Conservation (phyloP, 169 alveolate species). For the Eimeria sp. region DNA sequence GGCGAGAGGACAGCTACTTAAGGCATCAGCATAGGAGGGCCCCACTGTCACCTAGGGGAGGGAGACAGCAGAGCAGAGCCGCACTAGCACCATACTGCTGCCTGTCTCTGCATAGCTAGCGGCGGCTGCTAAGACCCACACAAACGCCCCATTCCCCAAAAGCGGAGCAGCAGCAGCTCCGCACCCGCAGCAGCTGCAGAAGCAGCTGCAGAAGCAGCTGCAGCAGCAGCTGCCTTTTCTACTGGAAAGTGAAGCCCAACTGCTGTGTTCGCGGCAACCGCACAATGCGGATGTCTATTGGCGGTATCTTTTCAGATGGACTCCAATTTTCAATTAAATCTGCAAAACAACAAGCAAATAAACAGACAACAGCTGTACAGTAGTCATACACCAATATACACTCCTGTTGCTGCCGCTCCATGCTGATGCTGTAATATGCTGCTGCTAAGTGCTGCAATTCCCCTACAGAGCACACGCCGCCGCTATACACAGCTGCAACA, state of each 20-base stretch:
- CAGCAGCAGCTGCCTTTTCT: background rate
- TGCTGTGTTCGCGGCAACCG: slow-evolving; percentile 1
- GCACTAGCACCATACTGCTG: background rate
- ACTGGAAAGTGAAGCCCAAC: background rate
- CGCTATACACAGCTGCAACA: too few species aligned
- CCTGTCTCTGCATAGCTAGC: background rate
- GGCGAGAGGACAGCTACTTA: background rate
- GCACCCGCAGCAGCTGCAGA: background rate
- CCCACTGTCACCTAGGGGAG: background rate
- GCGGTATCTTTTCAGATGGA: slow-evolving; percentile 32
- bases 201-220: background rate
- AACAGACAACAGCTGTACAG: background rate
- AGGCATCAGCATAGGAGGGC: too few species aligned
- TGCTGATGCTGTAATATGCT: background rate
- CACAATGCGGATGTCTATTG: slow-evolving; percentile 4
- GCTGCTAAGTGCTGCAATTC: background rate
- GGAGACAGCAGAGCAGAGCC: background rate
- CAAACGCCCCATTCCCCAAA: background rate
- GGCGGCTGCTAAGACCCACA: background rate
- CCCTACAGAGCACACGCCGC: too few species aligned
- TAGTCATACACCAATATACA: too few species aligned
- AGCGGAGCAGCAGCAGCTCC: background rate
- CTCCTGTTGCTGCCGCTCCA: background rate
- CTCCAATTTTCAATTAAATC: slow-evolving; percentile 41
- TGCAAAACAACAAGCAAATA: background rate